Evolutionary conservation across 2,329 filamentous ascomycete genomes (phyloP).

Genomic region (Aspergillus sp.): DNA sequence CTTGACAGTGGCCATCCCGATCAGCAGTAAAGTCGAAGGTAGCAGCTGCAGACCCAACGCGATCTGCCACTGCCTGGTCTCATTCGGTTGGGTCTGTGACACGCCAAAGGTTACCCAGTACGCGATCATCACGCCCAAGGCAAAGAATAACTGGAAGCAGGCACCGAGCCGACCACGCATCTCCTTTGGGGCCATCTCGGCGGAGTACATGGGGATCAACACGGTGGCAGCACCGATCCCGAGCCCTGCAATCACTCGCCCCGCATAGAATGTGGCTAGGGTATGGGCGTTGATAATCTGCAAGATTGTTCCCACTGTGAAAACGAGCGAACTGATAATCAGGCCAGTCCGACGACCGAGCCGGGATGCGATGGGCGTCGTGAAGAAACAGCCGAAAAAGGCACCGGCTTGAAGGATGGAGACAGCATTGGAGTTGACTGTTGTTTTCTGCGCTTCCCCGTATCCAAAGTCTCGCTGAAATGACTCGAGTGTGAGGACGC

Average conservation of each 20-base stretch:
- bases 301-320: slow-evolving; percentile 40
- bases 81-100: slow-evolving; percentile 35
- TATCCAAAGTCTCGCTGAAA: slow-evolving; percentile 43
- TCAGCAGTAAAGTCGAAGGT: slow-evolving; percentile 47
- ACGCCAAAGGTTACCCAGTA: slow-evolving; percentile 53
- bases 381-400: slow-evolving; percentile 52
- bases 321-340: slow-evolving; percentile 44
- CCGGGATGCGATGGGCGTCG: slow-evolving; percentile 47
- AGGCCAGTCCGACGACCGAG: slow-evolving; percentile 47
- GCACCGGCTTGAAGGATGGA: slow-evolving; percentile 52
- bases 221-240: slow-evolving; percentile 48
- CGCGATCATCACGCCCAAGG: slow-evolving; percentile 39
- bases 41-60: slow-evolving; percentile 50
- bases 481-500: slow-evolving; percentile 46
- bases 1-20: slow-evolving; percentile 52
- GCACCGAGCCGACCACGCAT: slow-evolving; percentile 41
- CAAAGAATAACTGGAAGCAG: slow-evolving; percentile 42
- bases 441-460: slow-evolving; percentile 39
- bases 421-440: slow-evolving; percentile 49
- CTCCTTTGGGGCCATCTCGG: slow-evolving; percentile 44
- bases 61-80: slow-evolving; percentile 52
- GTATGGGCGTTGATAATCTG: slow-evolving; percentile 49
- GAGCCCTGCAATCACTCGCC: slow-evolving; percentile 47
- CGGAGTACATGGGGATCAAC: slow-evolving; percentile 42
- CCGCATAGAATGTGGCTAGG: slow-evolving; percentile 47